Evolutionary conservation across 129 eudicot genomes (phyloP).

Genomic region (Flaveria brownii): DNA sequence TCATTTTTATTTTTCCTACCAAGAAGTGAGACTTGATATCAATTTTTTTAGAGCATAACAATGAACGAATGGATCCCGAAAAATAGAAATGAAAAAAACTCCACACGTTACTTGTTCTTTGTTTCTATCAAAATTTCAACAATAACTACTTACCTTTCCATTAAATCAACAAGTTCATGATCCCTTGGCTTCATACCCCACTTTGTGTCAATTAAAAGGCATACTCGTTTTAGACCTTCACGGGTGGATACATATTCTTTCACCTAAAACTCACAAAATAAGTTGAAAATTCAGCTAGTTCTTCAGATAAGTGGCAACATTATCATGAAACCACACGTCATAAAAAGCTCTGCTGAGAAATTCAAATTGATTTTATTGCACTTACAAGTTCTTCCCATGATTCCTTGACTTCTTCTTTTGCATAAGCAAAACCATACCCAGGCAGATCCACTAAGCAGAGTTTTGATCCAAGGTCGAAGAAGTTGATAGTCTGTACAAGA

Average conservation of each 20-base stretch:
- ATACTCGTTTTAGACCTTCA: constrained; percentile 77
- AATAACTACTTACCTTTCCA: constrained; percentile 63
- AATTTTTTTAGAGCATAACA: constrained; percentile 8
- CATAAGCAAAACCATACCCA: constrained; percentile 98
- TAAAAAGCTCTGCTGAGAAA: constrained; percentile 8
- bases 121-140: neutral
- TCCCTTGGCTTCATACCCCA: constrained; percentile 99
- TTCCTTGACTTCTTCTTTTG: constrained; percentile 93
- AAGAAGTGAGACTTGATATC: constrained; percentile 12
- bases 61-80: neutral
- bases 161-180: constrained; percentile 75
- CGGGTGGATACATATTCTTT: constrained; percentile 93
- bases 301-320: constrained; percentile 4
- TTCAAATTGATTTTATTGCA: neutral
- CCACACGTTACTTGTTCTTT: neutral
- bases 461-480: constrained; percentile 87
- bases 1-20: neutral
- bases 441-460: constrained; percentile 83
- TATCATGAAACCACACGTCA: neutral
- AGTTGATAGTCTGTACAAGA: constrained; percentile 71
- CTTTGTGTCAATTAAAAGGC: constrained; percentile 92
- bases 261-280: constrained; percentile 50
- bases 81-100: neutral
- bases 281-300: neutral
- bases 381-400: constrained; percentile 98